Base-by-base conservation (phyloP, 805 yeast genomes). In the Teunomyces atbi region DNA sequence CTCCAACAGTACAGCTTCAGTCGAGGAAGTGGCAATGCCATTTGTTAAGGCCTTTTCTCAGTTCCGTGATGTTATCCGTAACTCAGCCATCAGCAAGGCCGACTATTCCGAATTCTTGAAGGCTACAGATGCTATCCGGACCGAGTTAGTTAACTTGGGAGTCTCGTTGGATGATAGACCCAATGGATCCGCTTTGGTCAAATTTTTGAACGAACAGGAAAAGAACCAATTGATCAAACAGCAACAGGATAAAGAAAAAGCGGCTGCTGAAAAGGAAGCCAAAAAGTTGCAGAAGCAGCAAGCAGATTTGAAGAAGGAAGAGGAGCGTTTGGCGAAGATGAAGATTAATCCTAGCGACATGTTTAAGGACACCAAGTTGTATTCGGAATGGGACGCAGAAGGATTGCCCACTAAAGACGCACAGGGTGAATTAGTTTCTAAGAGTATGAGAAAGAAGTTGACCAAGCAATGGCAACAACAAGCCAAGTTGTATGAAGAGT, bases 91-190 rank as follows among this genome's bases (percentile, higher is more conserved):
- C 52, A 70, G 64, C 30, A 77, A 79, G 42, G 81, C 79, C 8
- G 75, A 74, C 45, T 55, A 68, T 5, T 78, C 73, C 13, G 71
- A 63, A 35, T 76, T 89, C 47, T 73, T 94, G 40, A 68, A 72
- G n/a, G 81, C 87, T 4, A 78, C 90, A 47, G 99, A 94, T 65
- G 64, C 71, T 5, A 65, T 94, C 18, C 80, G 99, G 57, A 66
- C 77, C 13, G 94, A 86, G 32, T 69, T 94, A 55, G 69, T 89
- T 49, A 76, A 81, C 20, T 69, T 90, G 50, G 94, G 95, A 23
- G 85, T 94, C 35, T 82, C 95, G 1, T 72, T 94, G 45, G 98
- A 92, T 62, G 99, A 94, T 66, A 82, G 97, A 58, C 75, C 82
- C 5, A 85, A 78, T 49, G 90, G 84, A 56, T 77, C 83, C n/a